phyloP scores from a whole-genome alignment of 371 early-diverging fungal genomes.

The Conidiobolus incongruus region DNA sequence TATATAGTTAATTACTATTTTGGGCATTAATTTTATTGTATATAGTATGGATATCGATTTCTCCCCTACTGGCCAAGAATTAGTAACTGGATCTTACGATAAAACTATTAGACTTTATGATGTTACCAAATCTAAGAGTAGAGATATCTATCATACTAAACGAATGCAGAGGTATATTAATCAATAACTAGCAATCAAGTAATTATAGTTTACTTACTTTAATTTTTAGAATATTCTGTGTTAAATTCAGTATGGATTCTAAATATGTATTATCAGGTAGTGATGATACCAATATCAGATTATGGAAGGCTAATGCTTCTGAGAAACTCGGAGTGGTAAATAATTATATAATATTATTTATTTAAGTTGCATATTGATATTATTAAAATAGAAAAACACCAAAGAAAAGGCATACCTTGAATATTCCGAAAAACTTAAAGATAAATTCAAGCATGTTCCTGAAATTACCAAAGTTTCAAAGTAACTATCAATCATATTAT shows the following conservation, averaged over 20 bases:
- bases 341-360: background rate
- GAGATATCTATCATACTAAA: conserved; percentile 96
- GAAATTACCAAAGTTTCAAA: conserved; percentile 75
- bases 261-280: conserved; percentile 93
- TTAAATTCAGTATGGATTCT: conserved; percentile 84
- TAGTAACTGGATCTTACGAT: conserved; percentile 94
- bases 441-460: conserved; percentile 79
- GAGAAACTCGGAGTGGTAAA: conserved; percentile 49
- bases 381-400: conserved; percentile 18
- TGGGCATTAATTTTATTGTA: background rate
- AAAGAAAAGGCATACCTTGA: conserved; percentile 65
- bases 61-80: conserved; percentile 90
- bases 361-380: conserved; percentile 7
- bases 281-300: conserved; percentile 94
- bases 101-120: conserved; percentile 84
- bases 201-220: background rate
- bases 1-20: background rate
- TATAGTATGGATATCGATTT: conserved; percentile 81
- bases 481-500: conserved; percentile 3
- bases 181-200: background rate
- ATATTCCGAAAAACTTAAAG: conserved; percentile 73
- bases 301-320: conserved; percentile 93
- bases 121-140: conserved; percentile 52
- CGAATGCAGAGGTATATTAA: conserved; percentile 72
- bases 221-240: conserved; percentile 48